phyloP scores from a whole-genome alignment of 2,329 filamentous ascomycete genomes.

The Calonectria henricotiae region DNA sequence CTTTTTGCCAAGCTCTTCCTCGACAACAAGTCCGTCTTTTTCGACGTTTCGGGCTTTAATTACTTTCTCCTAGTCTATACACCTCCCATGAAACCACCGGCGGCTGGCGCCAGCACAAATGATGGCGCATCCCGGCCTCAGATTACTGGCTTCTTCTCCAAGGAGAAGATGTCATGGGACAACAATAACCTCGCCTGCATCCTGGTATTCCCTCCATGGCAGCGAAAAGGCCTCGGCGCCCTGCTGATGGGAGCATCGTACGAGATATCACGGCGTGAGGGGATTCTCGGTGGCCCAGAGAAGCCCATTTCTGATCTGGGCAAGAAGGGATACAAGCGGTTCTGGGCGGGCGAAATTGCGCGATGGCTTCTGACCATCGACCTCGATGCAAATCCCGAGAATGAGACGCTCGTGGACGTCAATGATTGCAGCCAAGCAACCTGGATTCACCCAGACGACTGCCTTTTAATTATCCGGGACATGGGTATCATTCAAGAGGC shows the following conservation, averaged over 20 bases:
- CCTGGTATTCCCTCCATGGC: constrained; percentile 95
- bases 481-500: constrained; percentile 82
- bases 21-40: constrained; percentile 98
- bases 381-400: constrained; percentile 53
- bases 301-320: constrained; percentile 93
- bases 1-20: constrained; percentile 98
- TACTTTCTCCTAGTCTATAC: constrained; percentile 93
- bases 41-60: constrained; percentile 93
- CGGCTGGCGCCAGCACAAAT: constrained; percentile 33
- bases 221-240: constrained; percentile 89
- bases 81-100: constrained; percentile 55
- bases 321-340: constrained; percentile 85
- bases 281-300: constrained; percentile 90
- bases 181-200: constrained; percentile 99
- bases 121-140: constrained; percentile 58
- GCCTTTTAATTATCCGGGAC: constrained; percentile 82
- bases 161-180: constrained; percentile 99
- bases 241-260: constrained; percentile 95
- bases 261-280: constrained; percentile 88
- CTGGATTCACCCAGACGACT: constrained; percentile 90
- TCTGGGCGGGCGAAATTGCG: constrained; percentile 89
- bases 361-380: constrained; percentile 73
- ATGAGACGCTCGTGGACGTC: constrained; percentile 74
- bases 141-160: constrained; percentile 97
- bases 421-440: constrained; percentile 83